Evolutionary conservation across 2,329 filamentous ascomycete species (phyloP).

Genomic region (Sclerotinia glacialis): DNA sequence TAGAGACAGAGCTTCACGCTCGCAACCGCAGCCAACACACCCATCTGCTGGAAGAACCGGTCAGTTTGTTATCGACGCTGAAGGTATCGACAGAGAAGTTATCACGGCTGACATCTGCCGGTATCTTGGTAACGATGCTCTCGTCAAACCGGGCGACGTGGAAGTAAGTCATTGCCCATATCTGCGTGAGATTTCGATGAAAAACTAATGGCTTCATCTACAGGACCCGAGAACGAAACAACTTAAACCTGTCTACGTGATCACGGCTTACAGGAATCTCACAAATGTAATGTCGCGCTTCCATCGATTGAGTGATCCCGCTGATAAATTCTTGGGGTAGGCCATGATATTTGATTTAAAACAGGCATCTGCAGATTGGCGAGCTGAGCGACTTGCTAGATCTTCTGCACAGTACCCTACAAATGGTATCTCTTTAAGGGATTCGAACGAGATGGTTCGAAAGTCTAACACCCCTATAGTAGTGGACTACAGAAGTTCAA

Average conservation of each 20-base stretch:
- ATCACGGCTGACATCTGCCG: conserved; percentile 83
- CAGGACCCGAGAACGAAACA: conserved; percentile 57
- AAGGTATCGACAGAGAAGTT: conserved; percentile 79
- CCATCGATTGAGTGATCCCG: conserved; percentile 21
- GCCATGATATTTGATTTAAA: conserved; percentile 56
- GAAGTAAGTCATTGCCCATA: conserved; percentile 53
- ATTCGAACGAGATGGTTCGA: conserved; percentile 37
- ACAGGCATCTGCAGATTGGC: conserved; percentile 52
- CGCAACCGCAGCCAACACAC: conserved; percentile 42
- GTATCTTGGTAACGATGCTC: conserved; percentile 78
- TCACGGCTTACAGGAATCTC: conserved; percentile 75
- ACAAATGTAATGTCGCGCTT: conserved; percentile 58
- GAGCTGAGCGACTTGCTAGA: conserved; percentile 38
- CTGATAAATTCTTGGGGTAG: conserved; percentile 39
- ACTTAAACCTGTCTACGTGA: conserved; percentile 69
- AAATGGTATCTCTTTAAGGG: conserved; percentile 40
- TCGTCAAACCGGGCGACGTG: conserved; percentile 71
- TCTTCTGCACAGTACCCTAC: conserved; percentile 34
- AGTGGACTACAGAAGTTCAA: conserved; percentile 37
- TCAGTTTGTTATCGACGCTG: conserved; percentile 76
- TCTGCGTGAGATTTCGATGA: background rate
- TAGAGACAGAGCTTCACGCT: conserved; percentile 32
- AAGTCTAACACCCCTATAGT: conserved; percentile 41
- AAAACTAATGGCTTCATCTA: conserved; percentile 21
- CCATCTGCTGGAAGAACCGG: conserved; percentile 52